These are phyloP conservation scores for Clavaria fumosa DNA, from an alignment of 768 basidiomycete genomes.

Conservation along the genomic window DNA sequence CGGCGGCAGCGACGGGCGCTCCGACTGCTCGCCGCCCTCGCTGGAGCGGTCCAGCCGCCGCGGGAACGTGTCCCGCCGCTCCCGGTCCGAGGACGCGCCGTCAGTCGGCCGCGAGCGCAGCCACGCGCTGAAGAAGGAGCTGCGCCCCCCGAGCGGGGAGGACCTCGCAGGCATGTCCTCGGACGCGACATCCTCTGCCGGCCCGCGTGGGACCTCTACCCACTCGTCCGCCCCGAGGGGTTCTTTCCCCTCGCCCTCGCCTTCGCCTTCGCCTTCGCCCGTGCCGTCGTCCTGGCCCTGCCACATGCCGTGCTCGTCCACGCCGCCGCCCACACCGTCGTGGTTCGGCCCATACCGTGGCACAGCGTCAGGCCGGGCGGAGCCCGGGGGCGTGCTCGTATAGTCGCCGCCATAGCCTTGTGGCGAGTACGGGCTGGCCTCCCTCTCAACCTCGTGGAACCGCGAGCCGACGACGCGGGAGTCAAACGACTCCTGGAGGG, in stretches of 20 bases:
- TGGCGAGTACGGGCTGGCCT: slow-evolving; percentile 40
- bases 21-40: slow-evolving; percentile 30
- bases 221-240: slow-evolving; percentile 31
- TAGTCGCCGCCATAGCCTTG: slow-evolving; percentile 47
- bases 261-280: slow-evolving; percentile 22
- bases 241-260: slow-evolving; percentile 13
- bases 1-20: slow-evolving; percentile 54
- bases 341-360: slow-evolving; percentile 42
- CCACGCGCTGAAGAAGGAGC: slow-evolving; percentile 15
- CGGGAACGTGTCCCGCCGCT: slow-evolving; percentile 50
- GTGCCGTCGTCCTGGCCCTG: slow-evolving; percentile 20
- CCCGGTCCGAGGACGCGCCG: slow-evolving; percentile 19
- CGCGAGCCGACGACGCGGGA: slow-evolving; percentile 51
- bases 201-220: slow-evolving; percentile 33
- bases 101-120: slow-evolving; percentile 22
- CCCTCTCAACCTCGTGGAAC: slow-evolving; percentile 57
- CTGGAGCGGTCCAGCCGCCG: slow-evolving; percentile 21
- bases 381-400: slow-evolving; percentile 34
- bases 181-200: slow-evolving; percentile 8
- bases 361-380: slow-evolving; percentile 24
- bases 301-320: slow-evolving; percentile 24
- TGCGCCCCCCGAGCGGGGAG: slow-evolving; percentile 22
- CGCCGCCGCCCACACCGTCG: slow-evolving; percentile 19
- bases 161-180: slow-evolving; percentile 20
- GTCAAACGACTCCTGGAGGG: slow-evolving; percentile 42